Evolutionary conservation across 768 basidiomycete species (phyloP), one percentile per base, ranked within the genome.

Genomic region (Dentipellis sp.): DNA sequence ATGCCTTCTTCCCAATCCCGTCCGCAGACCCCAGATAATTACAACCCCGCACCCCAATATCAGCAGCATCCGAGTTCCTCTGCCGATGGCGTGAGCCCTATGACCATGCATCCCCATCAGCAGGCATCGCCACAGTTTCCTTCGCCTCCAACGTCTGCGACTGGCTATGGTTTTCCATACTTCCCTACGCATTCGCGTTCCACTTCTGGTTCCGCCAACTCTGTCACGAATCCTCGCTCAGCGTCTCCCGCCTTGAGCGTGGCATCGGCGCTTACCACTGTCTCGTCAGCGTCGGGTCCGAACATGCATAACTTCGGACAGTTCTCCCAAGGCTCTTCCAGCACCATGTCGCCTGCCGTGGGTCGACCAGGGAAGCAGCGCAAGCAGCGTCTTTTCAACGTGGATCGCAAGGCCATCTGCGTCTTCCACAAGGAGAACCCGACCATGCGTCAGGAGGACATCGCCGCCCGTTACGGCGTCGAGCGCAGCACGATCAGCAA

Each of bases 401-500:
- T 77, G 29, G 86, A 91, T 65, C 82, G 88, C 60, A 86, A 83
- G 65, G 74, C 76, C 14, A 92, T 94, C 56, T 93, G 91, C 63
- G 55, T 75, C 11, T 86, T 81, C 66, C 80, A 83, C 58, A 70
- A 75, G 53, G 71, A 81, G 3, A 73, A 89, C 64, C 87, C 86
- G 0, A 79, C 79, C 53, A 75, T 80, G 17, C 80, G 87, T 57
- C 92, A 94, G 68, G 90, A 93, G 65, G 88, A 91, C 65, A 91
- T 94, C 62, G 92, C 86, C 4, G 73, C 74, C 10, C 71, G 73
- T 35, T 94, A 86, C 66, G 80, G 81, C 51, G 86, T 93, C 58
- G 92, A 94, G 65, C 83, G 92, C 53, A 93, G 90, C 71, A 94
- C 92, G n/a, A 86, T 94, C 68, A 89, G 87, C 71, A 94, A 94